phyloP scores from a whole-genome alignment of 441 rosid species.

The Pelargonium myrrhifolium region DNA sequence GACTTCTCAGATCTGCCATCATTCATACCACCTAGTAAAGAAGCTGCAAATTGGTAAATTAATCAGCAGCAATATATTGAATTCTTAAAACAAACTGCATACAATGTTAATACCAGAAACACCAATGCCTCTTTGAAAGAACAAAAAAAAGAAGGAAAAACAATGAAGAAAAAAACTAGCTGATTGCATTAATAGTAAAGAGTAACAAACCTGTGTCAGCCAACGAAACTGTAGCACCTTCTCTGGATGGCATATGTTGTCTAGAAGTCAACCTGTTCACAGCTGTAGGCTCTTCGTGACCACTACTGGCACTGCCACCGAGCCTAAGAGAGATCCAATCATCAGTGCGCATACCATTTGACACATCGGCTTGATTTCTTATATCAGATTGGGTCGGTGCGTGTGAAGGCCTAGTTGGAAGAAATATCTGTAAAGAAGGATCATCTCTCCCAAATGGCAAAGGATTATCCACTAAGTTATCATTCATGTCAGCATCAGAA shows the following conservation, averaged over 20 bases:
- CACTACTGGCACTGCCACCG: conserved; percentile 56
- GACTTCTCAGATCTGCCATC: conserved; percentile 60
- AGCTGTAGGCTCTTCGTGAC: conserved; percentile 39
- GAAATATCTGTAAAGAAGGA: conserved; percentile 87
- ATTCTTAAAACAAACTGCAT: background rate
- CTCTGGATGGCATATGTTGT: conserved; percentile 50
- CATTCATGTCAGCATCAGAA: conserved; percentile 46
- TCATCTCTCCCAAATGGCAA: conserved; percentile 73
- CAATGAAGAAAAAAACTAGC: too few relatives aligned
- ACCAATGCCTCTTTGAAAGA: too few relatives aligned
- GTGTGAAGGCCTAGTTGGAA: conserved; percentile 76
- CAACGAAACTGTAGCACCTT: conserved; percentile 41
- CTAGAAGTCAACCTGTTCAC: conserved; percentile 47
- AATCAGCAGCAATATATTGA: conserved; percentile 17
- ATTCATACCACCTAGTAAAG: conserved; percentile 71
- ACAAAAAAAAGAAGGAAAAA: too few relatives aligned
- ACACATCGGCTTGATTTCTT: conserved; percentile 60
- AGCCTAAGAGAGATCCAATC: conserved; percentile 95
- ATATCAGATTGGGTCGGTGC: conserved; percentile 46
- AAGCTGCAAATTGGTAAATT: conserved; percentile 54
- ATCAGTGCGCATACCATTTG: conserved; percentile 71
- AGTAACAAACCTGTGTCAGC: conserved; percentile 71
- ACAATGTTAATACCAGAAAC: background rate
- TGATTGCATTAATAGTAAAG: conserved; percentile 8
- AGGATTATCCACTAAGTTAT: conserved; percentile 77